Conservation (phyloP, 2,329 filamentous ascomycete genomes). For the Blastomyces silverae region DNA sequence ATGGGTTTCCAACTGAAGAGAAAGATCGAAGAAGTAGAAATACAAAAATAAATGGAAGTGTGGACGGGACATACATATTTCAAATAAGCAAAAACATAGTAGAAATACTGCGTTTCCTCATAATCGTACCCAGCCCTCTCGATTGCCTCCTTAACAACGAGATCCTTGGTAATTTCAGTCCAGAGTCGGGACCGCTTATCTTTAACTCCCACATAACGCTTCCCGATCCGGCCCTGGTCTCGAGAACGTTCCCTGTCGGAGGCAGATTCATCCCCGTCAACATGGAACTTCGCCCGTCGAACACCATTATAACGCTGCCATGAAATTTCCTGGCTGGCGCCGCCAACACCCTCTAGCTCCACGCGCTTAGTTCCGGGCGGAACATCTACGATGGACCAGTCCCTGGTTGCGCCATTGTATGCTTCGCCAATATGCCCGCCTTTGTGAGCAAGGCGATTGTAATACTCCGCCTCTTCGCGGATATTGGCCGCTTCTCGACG, state of each 20-base stretch:
- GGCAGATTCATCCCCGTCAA: constrained; percentile 54
- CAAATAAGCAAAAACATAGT: constrained; percentile 88
- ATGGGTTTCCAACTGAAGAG: background rate
- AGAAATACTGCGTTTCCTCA: constrained; percentile 83
- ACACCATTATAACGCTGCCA: constrained; percentile 77
- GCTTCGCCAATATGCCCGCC: constrained; percentile 66
- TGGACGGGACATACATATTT: constrained; percentile 61
- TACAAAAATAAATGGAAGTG: background rate
- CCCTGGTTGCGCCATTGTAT: constrained; percentile 64
- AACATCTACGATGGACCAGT: constrained; percentile 77
- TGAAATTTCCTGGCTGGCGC: constrained; percentile 66
- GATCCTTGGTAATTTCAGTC: constrained; percentile 94
- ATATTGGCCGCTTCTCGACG: constrained; percentile 41
- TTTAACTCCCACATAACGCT: constrained; percentile 39
- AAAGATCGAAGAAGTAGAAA: background rate
- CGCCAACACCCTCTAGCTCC: constrained; percentile 72
- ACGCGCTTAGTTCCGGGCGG: constrained; percentile 76
- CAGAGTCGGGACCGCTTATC: constrained; percentile 60
- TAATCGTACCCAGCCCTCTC: constrained; percentile 77
- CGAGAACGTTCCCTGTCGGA: constrained; percentile 47
- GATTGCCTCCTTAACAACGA: constrained; percentile 81
- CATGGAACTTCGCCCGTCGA: constrained; percentile 64
- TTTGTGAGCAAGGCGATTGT: constrained; percentile 61
- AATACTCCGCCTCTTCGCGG: constrained; percentile 52
- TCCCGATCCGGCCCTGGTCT: constrained; percentile 37